Base-by-base conservation (phyloP, 495 filamentous ascomycete genomes). In the Durotheca rogersii region DNA sequence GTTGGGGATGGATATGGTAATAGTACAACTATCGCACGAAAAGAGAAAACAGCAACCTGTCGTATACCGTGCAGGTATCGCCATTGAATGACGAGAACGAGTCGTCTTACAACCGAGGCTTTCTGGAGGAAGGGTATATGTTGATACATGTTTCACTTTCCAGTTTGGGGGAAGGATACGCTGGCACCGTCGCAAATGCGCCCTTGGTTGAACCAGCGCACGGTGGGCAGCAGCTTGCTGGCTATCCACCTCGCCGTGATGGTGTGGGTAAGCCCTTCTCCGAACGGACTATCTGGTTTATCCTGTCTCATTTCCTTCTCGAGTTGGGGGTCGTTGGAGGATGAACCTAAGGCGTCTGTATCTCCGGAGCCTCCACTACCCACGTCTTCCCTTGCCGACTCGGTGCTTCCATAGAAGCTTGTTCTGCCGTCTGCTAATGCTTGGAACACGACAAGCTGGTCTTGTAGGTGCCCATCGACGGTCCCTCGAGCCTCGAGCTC, bases 381-480 rank as follows among this genome's bases (percentile, higher is more conserved):
- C 32, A 20, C 11, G 10, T 43, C 32, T 14, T 53, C 20, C 15
- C 52, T 27, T 25, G 16, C 29, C 12, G 31, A 20, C 38, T 40
- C 10, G 7, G 31, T 5, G 19, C 37, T 44, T 12, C 64, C 48
- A n/a, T 58, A 64, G 16, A 72, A 73, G 11, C 58, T 67, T 31
- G 77, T 78, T 16, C 51, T 64, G 1, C 82, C 83, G 29, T 78
- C 66, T 7, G 81, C 85, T 33, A 95, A 69, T 19, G 84, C 85
- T 61, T 94, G 88, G 58, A 91, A 94, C 2, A 93, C 75, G 1
- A 91, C 80, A 39, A 94, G 58, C 58, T 94, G 90, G 66, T 94
- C 90, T 64, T 87, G 79, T 62, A 91, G 79, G 56, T 82, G 72
- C 60, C 81, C 77, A 63, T 94, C 89, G 6, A 90, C 80, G 16